Percentiles rank a stretch among this genome's conserved stretches.
Conservation (phyloP, 2,329 filamentous ascomycete species). For the Trichoderma harzianum region DNA sequence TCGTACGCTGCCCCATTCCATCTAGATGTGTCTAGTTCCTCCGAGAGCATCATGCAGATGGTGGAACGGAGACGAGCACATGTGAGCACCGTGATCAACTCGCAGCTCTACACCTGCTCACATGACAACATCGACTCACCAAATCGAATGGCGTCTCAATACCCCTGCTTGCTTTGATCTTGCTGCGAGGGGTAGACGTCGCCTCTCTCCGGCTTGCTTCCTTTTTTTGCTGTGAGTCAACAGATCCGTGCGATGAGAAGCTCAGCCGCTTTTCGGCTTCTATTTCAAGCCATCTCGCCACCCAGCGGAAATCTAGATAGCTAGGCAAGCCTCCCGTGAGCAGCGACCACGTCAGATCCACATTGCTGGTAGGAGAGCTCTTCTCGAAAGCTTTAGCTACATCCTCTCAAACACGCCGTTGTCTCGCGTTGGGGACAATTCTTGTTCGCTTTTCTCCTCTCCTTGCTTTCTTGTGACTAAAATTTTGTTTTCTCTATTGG, state of each 20-base stretch:
- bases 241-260: background rate
- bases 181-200: background rate
- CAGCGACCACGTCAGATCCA: background rate
- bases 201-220: background rate
- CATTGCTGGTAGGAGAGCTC: background rate
- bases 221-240: background rate
- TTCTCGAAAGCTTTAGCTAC: background rate
- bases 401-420: slow-evolving; percentile 4
- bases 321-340: background rate
- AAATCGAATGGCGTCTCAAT: background rate
- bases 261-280: background rate
- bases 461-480: background rate
- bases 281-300: background rate
- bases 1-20: slow-evolving; percentile 3
- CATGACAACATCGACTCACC: background rate
- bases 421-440: background rate
- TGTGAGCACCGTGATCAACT: background rate
- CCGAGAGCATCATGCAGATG: background rate
- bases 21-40: background rate
- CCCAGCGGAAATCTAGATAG: background rate
- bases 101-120: background rate
- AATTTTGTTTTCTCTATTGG: background rate
- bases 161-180: background rate
- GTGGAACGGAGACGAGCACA: background rate
- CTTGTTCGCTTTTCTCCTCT: background rate